These are phyloP conservation scores for Nakazawaea wyomingensis DNA, from an alignment of 805 yeast species.

Conservation along the genomic window DNA sequence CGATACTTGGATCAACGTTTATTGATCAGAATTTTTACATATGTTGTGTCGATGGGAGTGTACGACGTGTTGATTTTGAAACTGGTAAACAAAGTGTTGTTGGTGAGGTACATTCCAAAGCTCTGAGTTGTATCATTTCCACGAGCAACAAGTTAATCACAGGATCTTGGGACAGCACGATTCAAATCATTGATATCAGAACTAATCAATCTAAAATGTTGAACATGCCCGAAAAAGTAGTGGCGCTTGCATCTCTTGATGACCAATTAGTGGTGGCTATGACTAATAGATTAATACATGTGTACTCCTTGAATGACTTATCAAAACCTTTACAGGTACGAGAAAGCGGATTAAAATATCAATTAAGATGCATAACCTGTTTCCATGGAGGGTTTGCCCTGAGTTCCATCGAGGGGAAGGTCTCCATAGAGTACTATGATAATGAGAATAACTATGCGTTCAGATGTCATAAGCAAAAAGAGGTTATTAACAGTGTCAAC, in stretches of 20 bases:
- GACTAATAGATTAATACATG: slow-evolving; percentile 45
- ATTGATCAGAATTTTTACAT: not conserved
- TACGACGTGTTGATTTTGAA: slow-evolving; percentile 47
- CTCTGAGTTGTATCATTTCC: slow-evolving; percentile 32
- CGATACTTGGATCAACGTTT: slow-evolving; percentile 3
- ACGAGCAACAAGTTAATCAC: slow-evolving; percentile 35
- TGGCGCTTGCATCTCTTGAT: slow-evolving; percentile 51
- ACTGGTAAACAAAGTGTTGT: slow-evolving; percentile 26
- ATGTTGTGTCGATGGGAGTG: slow-evolving; percentile 52
- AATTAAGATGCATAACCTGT: slow-evolving; percentile 50
- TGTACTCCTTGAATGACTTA: slow-evolving; percentile 51
- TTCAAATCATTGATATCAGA: slow-evolving; percentile 43
- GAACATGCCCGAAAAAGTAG: slow-evolving; percentile 43
- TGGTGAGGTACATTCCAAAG: slow-evolving; percentile 31
- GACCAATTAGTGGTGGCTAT: slow-evolving; percentile 46
- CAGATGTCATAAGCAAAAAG: slow-evolving; percentile 59
- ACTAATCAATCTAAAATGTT: slow-evolving; percentile 17
- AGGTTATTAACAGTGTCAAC: slow-evolving; percentile 10
- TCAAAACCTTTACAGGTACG: slow-evolving; percentile 41
- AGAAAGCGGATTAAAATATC: slow-evolving; percentile 64
- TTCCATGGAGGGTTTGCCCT: slow-evolving; percentile 58
- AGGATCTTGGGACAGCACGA: slow-evolving; percentile 58
- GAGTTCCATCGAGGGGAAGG: slow-evolving; percentile 78
- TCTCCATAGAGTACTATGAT: slow-evolving; percentile 65
- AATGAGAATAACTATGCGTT: slow-evolving; percentile 62